phyloP scores from a whole-genome alignment of 257 asterid species.

The Salvia splendens region DNA sequence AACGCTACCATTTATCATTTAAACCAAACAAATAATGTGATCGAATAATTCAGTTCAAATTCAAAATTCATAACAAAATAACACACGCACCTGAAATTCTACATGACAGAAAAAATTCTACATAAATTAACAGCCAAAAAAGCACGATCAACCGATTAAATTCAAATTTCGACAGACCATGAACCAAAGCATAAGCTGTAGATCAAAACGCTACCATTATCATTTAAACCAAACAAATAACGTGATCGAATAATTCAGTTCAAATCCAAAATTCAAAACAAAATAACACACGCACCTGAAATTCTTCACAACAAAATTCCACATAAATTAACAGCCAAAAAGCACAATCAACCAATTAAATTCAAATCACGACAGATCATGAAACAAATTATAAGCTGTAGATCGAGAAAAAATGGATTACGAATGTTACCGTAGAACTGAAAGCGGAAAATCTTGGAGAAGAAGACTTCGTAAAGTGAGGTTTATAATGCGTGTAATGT shows the following conservation, averaged over 20 bases:
- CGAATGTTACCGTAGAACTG: constrained; percentile 35
- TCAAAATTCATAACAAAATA: constrained; percentile 14
- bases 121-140: background rate
- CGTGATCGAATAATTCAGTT: constrained; percentile 22
- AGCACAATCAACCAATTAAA: background rate
- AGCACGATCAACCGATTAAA: background rate
- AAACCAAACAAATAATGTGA: constrained; percentile 27
- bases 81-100: constrained; percentile 4
- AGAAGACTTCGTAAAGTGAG: constrained; percentile 19
- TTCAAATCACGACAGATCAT: background rate
- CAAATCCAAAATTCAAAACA: constrained; percentile 21
- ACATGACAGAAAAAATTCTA: background rate
- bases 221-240: constrained; percentile 25
- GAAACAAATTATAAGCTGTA: background rate
- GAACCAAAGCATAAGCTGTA: background rate
- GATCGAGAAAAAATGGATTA: constrained; percentile 20
- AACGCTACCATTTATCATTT: background rate
- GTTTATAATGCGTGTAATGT: constrained; percentile 18
- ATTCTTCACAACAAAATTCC: background rate
- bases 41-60: constrained; percentile 23
- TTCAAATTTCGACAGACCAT: background rate
- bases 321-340: constrained; percentile 14
- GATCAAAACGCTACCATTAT: constrained; percentile 19
- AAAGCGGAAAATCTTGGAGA: constrained; percentile 39
- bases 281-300: background rate